Percentiles rank a stretch among this genome's conserved stretches.
These are phyloP conservation scores for Dictyostelium brefeldianum DNA, from an alignment of 78 protist genomes.

Conservation along the genomic window DNA sequence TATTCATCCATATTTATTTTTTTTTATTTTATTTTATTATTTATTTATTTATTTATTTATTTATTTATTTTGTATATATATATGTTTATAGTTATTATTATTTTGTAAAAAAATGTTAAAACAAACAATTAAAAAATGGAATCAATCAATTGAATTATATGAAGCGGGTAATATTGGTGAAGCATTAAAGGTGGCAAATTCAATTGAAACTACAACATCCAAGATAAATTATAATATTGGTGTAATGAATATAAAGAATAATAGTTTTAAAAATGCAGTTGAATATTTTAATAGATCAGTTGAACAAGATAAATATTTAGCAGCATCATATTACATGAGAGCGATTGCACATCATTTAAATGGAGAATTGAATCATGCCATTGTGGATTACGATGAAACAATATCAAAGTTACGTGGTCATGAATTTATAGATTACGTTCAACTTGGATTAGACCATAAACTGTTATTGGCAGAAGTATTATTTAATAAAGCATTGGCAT, in stretches of 20 bases:
- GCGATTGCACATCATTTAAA: background rate
- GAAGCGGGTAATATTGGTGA: background rate
- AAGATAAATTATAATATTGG: conserved; percentile 66
- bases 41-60: conserved; percentile 13
- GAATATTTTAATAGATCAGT: conserved; percentile 57
- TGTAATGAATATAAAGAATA: conserved; percentile 32
- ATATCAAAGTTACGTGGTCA: conserved; percentile 58
- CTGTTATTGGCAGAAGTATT: conserved; percentile 52
- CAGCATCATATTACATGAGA: conserved; percentile 53
- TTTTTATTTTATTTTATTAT: background rate
- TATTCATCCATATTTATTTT: background rate
- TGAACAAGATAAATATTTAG: conserved; percentile 62
- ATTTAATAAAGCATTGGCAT: conserved; percentile 63
- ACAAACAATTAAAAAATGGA: conserved; percentile 63
- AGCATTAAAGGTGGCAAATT: background rate
- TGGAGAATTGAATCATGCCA: conserved; percentile 25
- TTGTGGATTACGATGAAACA: conserved; percentile 67
- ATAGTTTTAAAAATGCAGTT: conserved; percentile 19
- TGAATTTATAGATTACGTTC: conserved; percentile 79
- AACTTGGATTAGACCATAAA: conserved; percentile 70
- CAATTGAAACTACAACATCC: conserved; percentile 38
- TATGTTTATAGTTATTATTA: too few relatives aligned
- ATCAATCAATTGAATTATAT: conserved; percentile 28
- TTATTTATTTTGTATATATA: background rate
- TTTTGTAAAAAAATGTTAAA: conserved; percentile 58